phyloP scores from a whole-genome alignment of 768 basidiomycete species.

The Boletellus emodensis region DNA sequence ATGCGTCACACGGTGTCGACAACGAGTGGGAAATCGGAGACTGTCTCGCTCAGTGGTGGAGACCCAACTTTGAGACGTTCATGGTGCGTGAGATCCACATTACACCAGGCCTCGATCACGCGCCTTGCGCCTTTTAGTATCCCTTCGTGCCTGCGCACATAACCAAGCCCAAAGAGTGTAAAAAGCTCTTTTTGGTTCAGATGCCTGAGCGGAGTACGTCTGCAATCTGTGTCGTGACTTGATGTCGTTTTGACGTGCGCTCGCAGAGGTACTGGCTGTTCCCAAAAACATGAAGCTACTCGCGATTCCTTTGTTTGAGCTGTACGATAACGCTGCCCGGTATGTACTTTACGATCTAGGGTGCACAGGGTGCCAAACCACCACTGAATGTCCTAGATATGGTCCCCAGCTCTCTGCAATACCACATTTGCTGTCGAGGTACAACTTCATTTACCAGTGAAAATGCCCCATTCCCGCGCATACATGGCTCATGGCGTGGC shows the following conservation, averaged over 20 bases:
- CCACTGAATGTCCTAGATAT: constrained; percentile 43
- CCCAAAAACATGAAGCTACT: constrained; percentile 99
- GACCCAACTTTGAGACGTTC: constrained; percentile 98
- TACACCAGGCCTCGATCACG: not conserved
- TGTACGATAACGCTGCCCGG: constrained; percentile 96
- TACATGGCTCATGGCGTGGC: not conserved
- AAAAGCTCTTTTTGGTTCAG: constrained; percentile 91
- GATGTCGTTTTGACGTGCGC: not conserved
- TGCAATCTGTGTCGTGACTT: not conserved
- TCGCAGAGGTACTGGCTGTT: constrained; percentile 87
- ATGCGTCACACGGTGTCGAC: constrained; percentile 69
- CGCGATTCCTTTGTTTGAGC: constrained; percentile 93
- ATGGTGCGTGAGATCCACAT: constrained; percentile 60
- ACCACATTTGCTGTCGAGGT: constrained; percentile 84
- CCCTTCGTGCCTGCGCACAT: constrained; percentile 94
- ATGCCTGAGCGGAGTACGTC: constrained; percentile 90
- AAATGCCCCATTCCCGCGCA: not conserved
- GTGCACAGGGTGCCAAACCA: not conserved
- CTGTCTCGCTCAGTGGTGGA: constrained; percentile 97
- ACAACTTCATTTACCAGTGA: constrained; percentile 78
- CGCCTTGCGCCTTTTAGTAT: constrained; percentile 49
- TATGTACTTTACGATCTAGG: constrained; percentile 26
- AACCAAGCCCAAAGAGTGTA: constrained; percentile 97
- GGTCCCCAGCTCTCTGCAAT: constrained; percentile 94
- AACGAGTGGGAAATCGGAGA: constrained; percentile 97